These are phyloP conservation scores for Coprinopsis strossmayeri DNA, from an alignment of 768 basidiomycete species.

Conservation along the genomic window DNA sequence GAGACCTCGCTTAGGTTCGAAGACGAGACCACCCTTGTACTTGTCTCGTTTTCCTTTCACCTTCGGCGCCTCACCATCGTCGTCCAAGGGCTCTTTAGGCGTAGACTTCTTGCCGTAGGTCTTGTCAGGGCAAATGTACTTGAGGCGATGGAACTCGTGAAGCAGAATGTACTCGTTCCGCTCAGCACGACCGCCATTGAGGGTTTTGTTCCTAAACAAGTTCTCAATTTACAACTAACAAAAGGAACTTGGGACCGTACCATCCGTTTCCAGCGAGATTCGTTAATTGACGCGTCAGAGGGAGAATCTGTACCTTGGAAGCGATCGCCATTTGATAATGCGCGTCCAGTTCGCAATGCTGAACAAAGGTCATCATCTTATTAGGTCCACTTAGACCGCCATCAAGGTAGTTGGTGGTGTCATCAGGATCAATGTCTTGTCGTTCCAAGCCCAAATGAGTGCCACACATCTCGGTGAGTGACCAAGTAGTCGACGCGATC, in stretches of 20 bases:
- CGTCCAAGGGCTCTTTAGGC: slow-evolving; percentile 42
- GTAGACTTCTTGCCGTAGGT: slow-evolving; percentile 70
- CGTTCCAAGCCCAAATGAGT: slow-evolving; percentile 82
- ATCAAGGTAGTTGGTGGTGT: slow-evolving; percentile 88
- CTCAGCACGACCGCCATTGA: slow-evolving; percentile 96
- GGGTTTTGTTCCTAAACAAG: slow-evolving; percentile 79
- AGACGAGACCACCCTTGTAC: slow-evolving; percentile 97
- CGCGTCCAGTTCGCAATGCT: slow-evolving; percentile 92
- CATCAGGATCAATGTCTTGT: slow-evolving; percentile 94
- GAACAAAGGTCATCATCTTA: slow-evolving; percentile 77
- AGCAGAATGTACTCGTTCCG: slow-evolving; percentile 98
- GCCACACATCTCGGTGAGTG: slow-evolving; percentile 92
- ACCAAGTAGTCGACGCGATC: slow-evolving; percentile 98
- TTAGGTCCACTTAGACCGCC: slow-evolving; percentile 71
- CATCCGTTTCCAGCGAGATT: slow-evolving; percentile 96
- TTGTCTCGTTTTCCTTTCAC: slow-evolving; percentile 80
- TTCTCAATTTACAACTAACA: background rate
- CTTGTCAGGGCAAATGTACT: slow-evolving; percentile 97
- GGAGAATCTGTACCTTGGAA: slow-evolving; percentile 87
- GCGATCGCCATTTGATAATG: slow-evolving; percentile 98
- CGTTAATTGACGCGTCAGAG: slow-evolving; percentile 89
- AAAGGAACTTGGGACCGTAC: slow-evolving; percentile 34
- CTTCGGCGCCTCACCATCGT: slow-evolving; percentile 50
- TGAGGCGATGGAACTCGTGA: slow-evolving; percentile 94
- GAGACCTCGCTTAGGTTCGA: slow-evolving; percentile 90